Conservation (phyloP, 148 eudicot genomes). For the Pharnaceum exiguum region DNA sequence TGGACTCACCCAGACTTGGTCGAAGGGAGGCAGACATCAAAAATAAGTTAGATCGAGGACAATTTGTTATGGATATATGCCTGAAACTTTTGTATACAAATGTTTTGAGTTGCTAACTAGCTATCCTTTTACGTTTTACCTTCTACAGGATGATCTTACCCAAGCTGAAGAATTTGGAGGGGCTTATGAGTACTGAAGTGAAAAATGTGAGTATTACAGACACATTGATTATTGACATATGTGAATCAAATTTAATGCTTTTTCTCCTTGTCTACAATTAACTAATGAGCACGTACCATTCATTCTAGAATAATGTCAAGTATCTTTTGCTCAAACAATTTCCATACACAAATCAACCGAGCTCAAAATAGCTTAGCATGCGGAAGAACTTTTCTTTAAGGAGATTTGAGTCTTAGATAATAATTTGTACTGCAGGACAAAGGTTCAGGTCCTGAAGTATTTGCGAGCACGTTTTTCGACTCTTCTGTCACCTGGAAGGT, state of each 20-base stretch:
- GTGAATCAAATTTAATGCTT: too few species aligned
- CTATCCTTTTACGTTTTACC: too few species aligned
- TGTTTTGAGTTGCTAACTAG: too few species aligned
- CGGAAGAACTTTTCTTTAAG: too few species aligned
- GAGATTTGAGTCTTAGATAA: not conserved
- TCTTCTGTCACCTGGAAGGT: constrained; percentile 74
- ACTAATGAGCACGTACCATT: too few species aligned
- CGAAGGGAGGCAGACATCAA: constrained; percentile 77
- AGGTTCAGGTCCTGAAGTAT: constrained; percentile 70
- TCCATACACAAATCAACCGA: not conserved
- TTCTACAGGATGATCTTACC: constrained; percentile 67
- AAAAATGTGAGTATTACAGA: constrained; percentile 36
- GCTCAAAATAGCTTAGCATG: not conserved
- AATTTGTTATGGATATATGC: not conserved
- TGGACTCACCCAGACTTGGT: constrained; percentile 74
- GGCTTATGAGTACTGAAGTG: constrained; percentile 58
- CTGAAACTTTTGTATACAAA: not conserved
- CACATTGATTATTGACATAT: not conserved
- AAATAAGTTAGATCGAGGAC: constrained; percentile 46
- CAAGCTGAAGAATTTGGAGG: constrained; percentile 69
- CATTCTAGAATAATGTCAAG: too few species aligned
- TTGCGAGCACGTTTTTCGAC: constrained; percentile 37
- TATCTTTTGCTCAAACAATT: too few species aligned
- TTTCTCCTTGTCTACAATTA: too few species aligned
- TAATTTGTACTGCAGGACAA: constrained; percentile 36